Evolutionary conservation across 345 rosid genomes (phyloP).

Genomic region (Laguncularia racemosa): DNA sequence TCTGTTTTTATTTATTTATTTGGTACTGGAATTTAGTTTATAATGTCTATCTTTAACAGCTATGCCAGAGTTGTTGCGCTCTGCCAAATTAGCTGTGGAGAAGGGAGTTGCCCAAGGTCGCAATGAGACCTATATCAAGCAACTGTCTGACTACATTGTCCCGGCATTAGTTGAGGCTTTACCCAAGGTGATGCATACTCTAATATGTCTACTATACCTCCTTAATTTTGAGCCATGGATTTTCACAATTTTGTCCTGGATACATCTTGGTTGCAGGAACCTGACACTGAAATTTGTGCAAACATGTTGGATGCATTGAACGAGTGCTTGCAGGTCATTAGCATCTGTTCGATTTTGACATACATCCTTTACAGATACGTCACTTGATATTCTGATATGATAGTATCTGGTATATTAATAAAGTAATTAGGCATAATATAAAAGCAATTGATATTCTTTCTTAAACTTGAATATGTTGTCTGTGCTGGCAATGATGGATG

Average conservation of each 20-base stretch:
- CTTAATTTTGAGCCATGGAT: not conserved
- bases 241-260: slow-evolving; percentile 1
- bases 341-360: too few species aligned
- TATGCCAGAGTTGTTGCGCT: slow-evolving; percentile 94
- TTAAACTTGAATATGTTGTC: too few species aligned
- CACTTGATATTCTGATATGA: too few species aligned
- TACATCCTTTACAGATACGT: too few species aligned
- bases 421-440: too few species aligned
- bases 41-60: slow-evolving; percentile 34
- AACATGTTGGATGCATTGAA: slow-evolving; percentile 95
- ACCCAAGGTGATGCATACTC: slow-evolving; percentile 54
- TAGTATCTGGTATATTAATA: too few species aligned
- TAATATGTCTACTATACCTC: not conserved
- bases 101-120: slow-evolving; percentile 85
- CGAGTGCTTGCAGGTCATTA: slow-evolving; percentile 92
- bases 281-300: slow-evolving; percentile 94
- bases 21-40: not conserved
- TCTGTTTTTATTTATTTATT: not conserved
- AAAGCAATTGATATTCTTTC: too few species aligned
- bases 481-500: too few species aligned
- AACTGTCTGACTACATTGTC: slow-evolving; percentile 82
- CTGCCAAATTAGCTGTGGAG: slow-evolving; percentile 94
- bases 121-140: slow-evolving; percentile 83
- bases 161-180: slow-evolving; percentile 94
- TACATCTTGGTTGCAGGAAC: slow-evolving; percentile 66